A percentile compares a stretch with the other conserved stretches of the same genome.
phyloP scores from a whole-genome alignment of 2,329 filamentous ascomycete species.

The Aspergillus neotritici region DNA sequence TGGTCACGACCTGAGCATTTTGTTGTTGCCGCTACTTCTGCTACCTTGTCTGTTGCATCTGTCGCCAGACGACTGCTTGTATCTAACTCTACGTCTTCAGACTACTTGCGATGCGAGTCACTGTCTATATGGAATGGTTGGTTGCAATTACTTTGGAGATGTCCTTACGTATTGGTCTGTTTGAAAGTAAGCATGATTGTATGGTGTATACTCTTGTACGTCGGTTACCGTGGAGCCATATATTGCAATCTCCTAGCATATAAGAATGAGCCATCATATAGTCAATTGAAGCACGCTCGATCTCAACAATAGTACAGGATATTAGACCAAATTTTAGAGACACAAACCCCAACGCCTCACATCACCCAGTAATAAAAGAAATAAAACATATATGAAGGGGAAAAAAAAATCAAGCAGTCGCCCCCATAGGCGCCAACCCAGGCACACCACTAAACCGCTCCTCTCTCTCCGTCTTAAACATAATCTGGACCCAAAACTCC shows the following conservation, averaged over 20 bases:
- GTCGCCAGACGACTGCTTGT: conserved; percentile 19
- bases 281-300: no score
- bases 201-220: no score
- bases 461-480: conserved; percentile 98
- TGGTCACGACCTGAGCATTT: conserved; percentile 23
- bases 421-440: conserved; percentile 51
- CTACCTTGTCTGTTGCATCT: conserved; percentile 21
- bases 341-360: not conserved
- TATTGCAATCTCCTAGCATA: no score
- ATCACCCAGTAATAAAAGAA: conserved; percentile 4
- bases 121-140: not conserved
- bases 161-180: not conserved
- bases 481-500: conserved; percentile 95
- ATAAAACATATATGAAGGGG: no score
- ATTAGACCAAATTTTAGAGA: no score
- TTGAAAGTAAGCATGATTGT: not conserved
- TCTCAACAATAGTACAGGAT: no score
- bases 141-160: not conserved
- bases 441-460: conserved; percentile 71
- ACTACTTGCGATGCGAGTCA: conserved; percentile 8
- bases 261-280: no score
- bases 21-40: conserved; percentile 9
- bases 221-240: no score
- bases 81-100: conserved; percentile 10
- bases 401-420: conserved; percentile 23